Conservation (phyloP, 768 basidiomycete genomes). For the Boletus edulis region DNA sequence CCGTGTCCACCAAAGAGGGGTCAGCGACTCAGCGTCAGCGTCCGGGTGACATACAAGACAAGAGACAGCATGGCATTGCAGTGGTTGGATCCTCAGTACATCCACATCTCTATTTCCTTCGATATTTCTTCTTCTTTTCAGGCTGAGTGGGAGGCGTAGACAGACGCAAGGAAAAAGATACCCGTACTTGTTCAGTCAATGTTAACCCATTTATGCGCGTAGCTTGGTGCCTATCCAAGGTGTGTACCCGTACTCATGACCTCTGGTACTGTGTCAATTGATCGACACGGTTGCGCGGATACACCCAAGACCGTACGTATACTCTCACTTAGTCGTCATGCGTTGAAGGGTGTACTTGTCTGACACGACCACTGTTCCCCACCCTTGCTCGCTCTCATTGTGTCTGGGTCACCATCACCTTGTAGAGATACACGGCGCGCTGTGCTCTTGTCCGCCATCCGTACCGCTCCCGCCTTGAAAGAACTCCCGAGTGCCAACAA, state of each 20-base stretch:
- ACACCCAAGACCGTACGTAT: not conserved
- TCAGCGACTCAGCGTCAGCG: conserved; percentile 34
- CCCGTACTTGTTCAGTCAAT: not conserved
- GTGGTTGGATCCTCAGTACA: conserved; percentile 79
- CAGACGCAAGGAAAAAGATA: not conserved
- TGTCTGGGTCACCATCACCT: too few relatives aligned
- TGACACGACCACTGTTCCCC: too few relatives aligned
- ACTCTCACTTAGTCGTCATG: not conserved
- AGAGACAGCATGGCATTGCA: conserved; percentile 79
- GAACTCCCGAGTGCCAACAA: not conserved
- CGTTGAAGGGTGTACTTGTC: too few relatives aligned
- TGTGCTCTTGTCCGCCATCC: not conserved
- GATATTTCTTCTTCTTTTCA: not conserved
- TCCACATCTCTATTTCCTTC: not conserved
- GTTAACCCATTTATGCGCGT: not conserved
- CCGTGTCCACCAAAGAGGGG: conserved; percentile 25
- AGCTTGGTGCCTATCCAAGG: not conserved
- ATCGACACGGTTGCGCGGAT: not conserved
- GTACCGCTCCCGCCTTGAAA: not conserved
- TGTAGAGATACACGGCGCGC: not conserved
- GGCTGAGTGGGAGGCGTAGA: not conserved
- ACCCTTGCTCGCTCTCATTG: too few relatives aligned
- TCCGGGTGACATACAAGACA: conserved; percentile 68
- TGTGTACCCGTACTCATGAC: not conserved
- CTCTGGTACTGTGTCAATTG: too few relatives aligned